Base-by-base conservation (phyloP, 2,329 filamentous ascomycete species). In the Colletotrichum shisoi region DNA sequence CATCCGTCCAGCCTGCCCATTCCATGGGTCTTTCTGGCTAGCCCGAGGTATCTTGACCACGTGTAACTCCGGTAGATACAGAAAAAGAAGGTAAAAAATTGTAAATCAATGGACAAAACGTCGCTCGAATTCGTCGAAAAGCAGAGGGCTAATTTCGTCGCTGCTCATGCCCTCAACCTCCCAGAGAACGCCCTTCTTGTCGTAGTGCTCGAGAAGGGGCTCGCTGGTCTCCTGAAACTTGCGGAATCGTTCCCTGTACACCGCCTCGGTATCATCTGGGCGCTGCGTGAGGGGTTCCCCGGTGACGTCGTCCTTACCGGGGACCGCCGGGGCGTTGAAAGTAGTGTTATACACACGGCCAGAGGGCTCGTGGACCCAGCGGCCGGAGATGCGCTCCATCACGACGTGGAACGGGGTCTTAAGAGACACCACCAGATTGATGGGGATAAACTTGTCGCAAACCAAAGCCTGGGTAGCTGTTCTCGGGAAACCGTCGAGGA, bases 401-500 rank as follows among this genome's bases (percentile, higher is more conserved):
- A 99, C 93, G 68, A 97, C 92, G 9, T 90, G 87, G 40, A 91
- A 87, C 0, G 95, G 95, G 0, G 94, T 98, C 75, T 90, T 86
- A 72, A 98, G 84, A 62, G 91, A 93, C 67, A 97, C 90, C 56
- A 93, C 95, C 69, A 97, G 86, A 79, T 99, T 99, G 77, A 99
- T 94, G n/a, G 94, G 93, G 39, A 98, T 87, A 40, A 97, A 84
- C 52, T 82, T 81, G 76, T 96, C 93, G 54, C 98, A 85, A 64
- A 89, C 89, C 48, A 81, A 78, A 34, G 94, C 95, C 79, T 99
- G 95, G 3, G 82, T 76, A 0, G 91, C 91, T 7, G 92, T 99
- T 71, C 95, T 91, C 2, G 95, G 95, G 79, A 98, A 99, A 17
- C 95, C 95, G 76, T 99, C 95, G 60, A 99, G 90, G 70, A 99